Conservation (phyloP, 176 grass and related monocot genomes). For the Musa itinerans region DNA sequence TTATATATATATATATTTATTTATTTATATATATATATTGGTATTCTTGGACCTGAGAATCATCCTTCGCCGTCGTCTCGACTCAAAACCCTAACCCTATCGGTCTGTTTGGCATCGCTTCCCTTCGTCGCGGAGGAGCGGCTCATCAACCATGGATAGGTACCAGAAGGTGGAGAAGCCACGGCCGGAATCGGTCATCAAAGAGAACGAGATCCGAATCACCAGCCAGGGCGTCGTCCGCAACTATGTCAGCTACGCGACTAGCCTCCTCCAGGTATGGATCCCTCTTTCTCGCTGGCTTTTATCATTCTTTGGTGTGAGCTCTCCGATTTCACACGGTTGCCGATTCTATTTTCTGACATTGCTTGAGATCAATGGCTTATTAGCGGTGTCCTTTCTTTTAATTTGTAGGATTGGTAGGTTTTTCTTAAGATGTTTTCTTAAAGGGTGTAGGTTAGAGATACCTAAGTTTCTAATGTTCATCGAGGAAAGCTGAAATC, state of each 20-base stretch:
- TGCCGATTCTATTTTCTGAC: no score
- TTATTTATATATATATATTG: background rate
- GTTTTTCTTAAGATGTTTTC: no score
- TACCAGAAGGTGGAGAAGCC: conserved; percentile 85
- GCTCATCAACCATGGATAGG: conserved; percentile 49
- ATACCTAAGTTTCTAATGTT: no score
- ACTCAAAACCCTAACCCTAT: background rate
- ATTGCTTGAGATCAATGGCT: no score
- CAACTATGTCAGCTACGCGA: conserved; percentile 37
- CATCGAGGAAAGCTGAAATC: no score
- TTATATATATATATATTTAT: no score
- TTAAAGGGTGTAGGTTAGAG: no score
- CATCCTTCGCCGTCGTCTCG: background rate
- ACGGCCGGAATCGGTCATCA: conserved; percentile 62
- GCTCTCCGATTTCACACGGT: no score
- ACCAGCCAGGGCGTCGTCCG: conserved; percentile 30
- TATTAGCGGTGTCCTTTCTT: no score
- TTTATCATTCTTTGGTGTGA: background rate
- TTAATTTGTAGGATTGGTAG: no score
- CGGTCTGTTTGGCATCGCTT: background rate
- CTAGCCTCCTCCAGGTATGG: conserved; percentile 26
- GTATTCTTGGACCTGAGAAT: background rate
- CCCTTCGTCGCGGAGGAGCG: background rate
- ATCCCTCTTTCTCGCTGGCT: background rate
- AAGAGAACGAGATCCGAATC: conserved; percentile 94